phyloP scores from a whole-genome alignment of 129 eudicot genomes.

The Centaurea solstitialis region DNA sequence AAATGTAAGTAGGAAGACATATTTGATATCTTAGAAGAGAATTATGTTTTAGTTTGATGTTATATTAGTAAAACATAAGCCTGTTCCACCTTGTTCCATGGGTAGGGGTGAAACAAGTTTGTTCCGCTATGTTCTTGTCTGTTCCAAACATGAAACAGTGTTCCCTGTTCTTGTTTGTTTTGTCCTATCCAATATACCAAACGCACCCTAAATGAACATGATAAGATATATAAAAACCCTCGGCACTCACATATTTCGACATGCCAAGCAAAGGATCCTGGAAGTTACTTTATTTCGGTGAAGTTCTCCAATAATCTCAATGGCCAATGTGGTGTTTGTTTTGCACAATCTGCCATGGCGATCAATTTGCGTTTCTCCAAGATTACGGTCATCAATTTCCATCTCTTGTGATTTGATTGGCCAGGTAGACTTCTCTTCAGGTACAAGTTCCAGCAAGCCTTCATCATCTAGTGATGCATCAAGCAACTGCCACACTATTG shows the following conservation, averaged over 20 bases:
- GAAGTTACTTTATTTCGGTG: conserved; percentile 62
- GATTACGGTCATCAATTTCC: conserved; percentile 66
- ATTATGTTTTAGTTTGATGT: too few species aligned
- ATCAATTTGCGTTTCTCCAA: conserved; percentile 55
- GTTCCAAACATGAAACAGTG: too few species aligned
- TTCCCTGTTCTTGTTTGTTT: too few species aligned
- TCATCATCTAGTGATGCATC: conserved; percentile 97
- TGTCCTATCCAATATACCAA: too few species aligned
- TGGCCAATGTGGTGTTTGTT: conserved; percentile 66
- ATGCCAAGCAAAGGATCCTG: conserved; percentile 73
- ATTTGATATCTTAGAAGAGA: too few species aligned
- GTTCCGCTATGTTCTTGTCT: too few species aligned
- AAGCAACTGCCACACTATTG: conserved; percentile 80
- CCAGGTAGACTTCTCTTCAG: conserved; percentile 76
- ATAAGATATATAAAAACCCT: not conserved
- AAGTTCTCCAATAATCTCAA: conserved; percentile 72
- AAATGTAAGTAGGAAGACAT: too few species aligned
- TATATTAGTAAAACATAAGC: too few species aligned
- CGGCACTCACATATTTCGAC: conserved; percentile 66
- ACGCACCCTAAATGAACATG: not conserved
- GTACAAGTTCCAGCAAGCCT: conserved; percentile 72
- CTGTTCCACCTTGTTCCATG: too few species aligned
- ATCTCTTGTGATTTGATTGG: conserved; percentile 60
- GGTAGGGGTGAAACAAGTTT: too few species aligned
- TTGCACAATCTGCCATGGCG: conserved; percentile 56